These are phyloP conservation scores for Speleostelium caveatum DNA, from an alignment of 78 protist genomes.

Conservation along the genomic window DNA sequence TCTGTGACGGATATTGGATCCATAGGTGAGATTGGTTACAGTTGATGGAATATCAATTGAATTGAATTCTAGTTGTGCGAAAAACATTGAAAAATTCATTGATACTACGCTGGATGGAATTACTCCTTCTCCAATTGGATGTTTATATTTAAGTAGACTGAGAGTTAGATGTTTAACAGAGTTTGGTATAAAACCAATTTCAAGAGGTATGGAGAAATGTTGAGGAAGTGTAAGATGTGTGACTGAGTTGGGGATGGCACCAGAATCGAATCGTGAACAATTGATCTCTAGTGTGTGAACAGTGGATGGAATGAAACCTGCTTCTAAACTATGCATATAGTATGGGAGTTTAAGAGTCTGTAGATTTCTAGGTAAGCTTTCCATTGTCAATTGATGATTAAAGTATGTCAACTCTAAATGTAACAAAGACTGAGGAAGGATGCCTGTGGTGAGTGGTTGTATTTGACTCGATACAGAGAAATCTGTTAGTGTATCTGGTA, in stretches of 20 bases:
- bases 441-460: background rate
- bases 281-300: background rate
- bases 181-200: background rate
- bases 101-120: background rate
- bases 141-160: background rate
- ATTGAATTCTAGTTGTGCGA: background rate
- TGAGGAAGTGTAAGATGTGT: background rate
- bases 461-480: background rate
- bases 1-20: background rate
- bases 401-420: background rate
- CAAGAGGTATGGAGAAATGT: background rate
- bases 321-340: background rate
- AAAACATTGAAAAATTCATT: background rate
- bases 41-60: background rate
- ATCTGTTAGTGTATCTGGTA: background rate
- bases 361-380: background rate
- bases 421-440: background rate
- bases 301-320: background rate
- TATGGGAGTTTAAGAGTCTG: background rate
- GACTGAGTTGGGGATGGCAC: background rate
- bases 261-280: background rate
- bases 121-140: background rate
- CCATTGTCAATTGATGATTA: background rate
- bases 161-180: background rate
- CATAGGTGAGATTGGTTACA: background rate